Percentiles rank a stretch among this genome's conserved stretches.
phyloP scores from a whole-genome alignment of 208 protist genomes.

The Leishmania mexicana region DNA sequence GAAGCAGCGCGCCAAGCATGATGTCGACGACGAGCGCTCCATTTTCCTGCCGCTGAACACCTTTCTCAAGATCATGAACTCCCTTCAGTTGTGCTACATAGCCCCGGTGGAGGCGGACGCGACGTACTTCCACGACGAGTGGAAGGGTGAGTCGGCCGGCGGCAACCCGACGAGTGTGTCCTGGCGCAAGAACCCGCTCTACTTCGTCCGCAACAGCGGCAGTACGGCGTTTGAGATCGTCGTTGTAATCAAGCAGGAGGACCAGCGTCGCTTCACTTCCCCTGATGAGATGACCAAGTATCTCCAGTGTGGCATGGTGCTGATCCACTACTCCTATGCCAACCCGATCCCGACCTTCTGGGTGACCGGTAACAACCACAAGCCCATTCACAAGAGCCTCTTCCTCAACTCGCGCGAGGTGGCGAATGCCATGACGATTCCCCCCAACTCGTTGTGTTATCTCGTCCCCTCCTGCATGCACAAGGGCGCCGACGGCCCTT shows the following conservation, averaged over 20 bases:
- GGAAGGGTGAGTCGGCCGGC: constrained; percentile 55
- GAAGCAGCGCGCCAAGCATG: constrained; percentile 41
- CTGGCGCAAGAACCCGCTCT: constrained; percentile 87
- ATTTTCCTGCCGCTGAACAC: constrained; percentile 68
- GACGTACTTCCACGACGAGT: constrained; percentile 66
- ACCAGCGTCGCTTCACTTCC: constrained; percentile 55
- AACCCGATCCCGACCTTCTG: constrained; percentile 58
- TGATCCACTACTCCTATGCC: constrained; percentile 43
- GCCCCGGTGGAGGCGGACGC: constrained; percentile 38
- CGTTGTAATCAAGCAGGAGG: constrained; percentile 65
- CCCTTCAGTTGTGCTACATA: constrained; percentile 70
- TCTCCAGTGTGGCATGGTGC: constrained; percentile 70
- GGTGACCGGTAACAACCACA: constrained; percentile 82
- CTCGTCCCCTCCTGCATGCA: constrained; percentile 76
- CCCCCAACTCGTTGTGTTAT: constrained; percentile 68
- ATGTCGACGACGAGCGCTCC: constrained; percentile 46
- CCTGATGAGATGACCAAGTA: constrained; percentile 50
- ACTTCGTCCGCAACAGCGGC: constrained; percentile 68
- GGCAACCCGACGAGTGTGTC: constrained; percentile 76
- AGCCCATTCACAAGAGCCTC: constrained; percentile 70
- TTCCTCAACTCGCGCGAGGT: constrained; percentile 84
- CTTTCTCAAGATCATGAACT: constrained; percentile 53
- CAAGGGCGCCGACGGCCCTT: constrained; percentile 42
- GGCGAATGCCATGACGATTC: constrained; percentile 62
- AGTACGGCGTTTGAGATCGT: constrained; percentile 39